Percentiles rank a stretch among this genome's conserved stretches.
Conservation (phyloP, 306 rosid genomes). For the Spatholobus suberectus region DNA sequence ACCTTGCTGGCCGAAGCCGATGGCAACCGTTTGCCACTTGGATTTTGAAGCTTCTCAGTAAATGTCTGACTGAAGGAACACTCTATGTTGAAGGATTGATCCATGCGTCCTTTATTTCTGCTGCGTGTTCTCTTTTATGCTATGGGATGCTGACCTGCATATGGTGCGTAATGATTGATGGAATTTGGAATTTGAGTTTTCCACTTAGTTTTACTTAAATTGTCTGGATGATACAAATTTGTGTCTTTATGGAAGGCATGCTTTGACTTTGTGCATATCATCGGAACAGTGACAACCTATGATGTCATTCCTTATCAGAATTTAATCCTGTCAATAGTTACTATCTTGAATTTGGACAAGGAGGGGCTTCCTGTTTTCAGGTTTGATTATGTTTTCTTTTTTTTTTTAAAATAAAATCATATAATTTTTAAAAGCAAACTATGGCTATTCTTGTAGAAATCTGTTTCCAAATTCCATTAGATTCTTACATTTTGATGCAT, state of each 20-base stretch:
- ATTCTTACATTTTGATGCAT: background rate
- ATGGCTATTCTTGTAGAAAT: slow-evolving; percentile 24
- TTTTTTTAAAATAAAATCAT: background rate
- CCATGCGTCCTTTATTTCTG: slow-evolving; percentile 63
- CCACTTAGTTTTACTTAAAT: slow-evolving; percentile 6
- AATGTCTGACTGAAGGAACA: slow-evolving; percentile 86
- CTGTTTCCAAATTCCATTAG: slow-evolving; percentile 33
- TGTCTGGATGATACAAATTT: slow-evolving; percentile 21
- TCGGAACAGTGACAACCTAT: slow-evolving; percentile 64
- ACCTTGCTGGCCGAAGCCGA: slow-evolving; percentile 61
- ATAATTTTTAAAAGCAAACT: slow-evolving; percentile 17
- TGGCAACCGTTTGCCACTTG: slow-evolving; percentile 89
- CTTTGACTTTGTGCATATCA: slow-evolving; percentile 74
- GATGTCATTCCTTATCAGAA: slow-evolving; percentile 74
- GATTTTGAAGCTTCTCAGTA: slow-evolving; percentile 77
- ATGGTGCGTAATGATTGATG: slow-evolving; percentile 63
- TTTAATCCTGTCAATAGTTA: slow-evolving; percentile 66
- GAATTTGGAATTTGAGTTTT: slow-evolving; percentile 18
- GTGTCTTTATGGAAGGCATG: slow-evolving; percentile 73
- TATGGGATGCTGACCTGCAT: slow-evolving; percentile 87
- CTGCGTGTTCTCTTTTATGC: slow-evolving; percentile 81
- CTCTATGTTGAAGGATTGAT: slow-evolving; percentile 86
- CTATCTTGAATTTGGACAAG: slow-evolving; percentile 75
- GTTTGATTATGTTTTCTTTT: slow-evolving; percentile 51
- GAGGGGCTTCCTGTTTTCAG: slow-evolving; percentile 92